Conservation (phyloP, 1,139 yeast species). For the Meyerozyma elateridarum region DNA sequence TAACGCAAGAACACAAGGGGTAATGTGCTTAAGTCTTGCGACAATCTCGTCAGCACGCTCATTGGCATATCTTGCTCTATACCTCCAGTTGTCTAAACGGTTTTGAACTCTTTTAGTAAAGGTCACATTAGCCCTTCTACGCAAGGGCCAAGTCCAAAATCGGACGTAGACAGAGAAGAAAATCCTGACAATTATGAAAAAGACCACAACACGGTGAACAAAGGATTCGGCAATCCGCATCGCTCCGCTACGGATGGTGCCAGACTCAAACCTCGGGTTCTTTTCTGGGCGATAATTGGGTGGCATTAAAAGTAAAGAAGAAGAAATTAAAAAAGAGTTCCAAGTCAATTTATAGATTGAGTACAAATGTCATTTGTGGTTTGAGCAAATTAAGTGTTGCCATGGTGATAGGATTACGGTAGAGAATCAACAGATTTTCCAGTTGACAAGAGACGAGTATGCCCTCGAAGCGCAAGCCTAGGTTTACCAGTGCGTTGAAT, state of each 20-base stretch:
- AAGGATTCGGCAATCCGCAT: not conserved
- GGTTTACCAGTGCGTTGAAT: no score
- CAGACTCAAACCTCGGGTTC: conserved; percentile 1
- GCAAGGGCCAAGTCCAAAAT: not conserved
- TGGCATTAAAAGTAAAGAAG: no score
- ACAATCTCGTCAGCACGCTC: not conserved
- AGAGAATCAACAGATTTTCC: no score
- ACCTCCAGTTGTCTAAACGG: not conserved
- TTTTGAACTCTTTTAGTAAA: not conserved
- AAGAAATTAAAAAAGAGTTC: no score
- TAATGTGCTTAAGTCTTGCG: no score
- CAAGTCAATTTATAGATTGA: no score
- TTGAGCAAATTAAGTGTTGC: no score
- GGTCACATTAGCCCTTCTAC: not conserved
- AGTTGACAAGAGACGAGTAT: no score
- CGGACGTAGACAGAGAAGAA: not conserved
- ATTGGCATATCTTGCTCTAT: not conserved
- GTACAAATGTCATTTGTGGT: no score
- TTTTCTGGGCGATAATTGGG: conserved; percentile 1
- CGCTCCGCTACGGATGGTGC: not conserved
- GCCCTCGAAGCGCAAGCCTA: no score
- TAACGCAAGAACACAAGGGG: no score
- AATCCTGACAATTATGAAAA: not conserved
- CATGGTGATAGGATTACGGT: no score
- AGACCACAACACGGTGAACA: not conserved